Conservation (phyloP, 805 yeast species). For the Saccharomycopsis capsularis region DNA sequence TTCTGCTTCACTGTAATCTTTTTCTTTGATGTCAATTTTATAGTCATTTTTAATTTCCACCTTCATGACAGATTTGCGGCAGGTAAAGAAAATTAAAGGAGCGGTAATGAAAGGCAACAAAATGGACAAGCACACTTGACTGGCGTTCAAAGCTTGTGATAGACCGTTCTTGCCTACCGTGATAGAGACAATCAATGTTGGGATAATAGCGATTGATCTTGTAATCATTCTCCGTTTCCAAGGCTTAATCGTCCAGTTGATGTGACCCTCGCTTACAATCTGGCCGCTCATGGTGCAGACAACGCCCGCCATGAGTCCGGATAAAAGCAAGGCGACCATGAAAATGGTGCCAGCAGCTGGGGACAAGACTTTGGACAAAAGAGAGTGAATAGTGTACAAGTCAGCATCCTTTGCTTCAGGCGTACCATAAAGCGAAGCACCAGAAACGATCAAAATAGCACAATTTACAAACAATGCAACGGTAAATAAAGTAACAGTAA, state of each 20-base stretch:
- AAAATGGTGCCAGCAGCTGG: conserved; percentile 77
- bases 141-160: conserved; percentile 65
- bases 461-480: conserved; percentile 84
- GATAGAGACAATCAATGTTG: conserved; percentile 68
- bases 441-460: conserved; percentile 76
- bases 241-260: conserved; percentile 74
- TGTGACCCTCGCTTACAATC: conserved; percentile 85
- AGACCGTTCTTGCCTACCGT: conserved; percentile 70
- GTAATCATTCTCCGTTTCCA: conserved; percentile 76
- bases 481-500: conserved; percentile 62
- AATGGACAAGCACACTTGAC: conserved; percentile 79
- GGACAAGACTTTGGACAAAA: conserved; percentile 55
- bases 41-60: conserved; percentile 27
- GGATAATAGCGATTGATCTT: conserved; percentile 69
- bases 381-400: conserved; percentile 64
- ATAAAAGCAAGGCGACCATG: conserved; percentile 73
- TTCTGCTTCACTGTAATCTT: background rate
- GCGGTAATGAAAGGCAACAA: conserved; percentile 79
- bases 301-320: conserved; percentile 88
- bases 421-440: conserved; percentile 64
- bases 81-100: conserved; percentile 78
- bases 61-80: conserved; percentile 60
- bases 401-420: conserved; percentile 75
- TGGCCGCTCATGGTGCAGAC: conserved; percentile 94
- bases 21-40: conserved; percentile 19